A percentile compares a stretch with the other conserved stretches of the same genome.
Conservation (phyloP, 2,329 filamentous ascomycete species). For the Cytospora chrysosperma region DNA sequence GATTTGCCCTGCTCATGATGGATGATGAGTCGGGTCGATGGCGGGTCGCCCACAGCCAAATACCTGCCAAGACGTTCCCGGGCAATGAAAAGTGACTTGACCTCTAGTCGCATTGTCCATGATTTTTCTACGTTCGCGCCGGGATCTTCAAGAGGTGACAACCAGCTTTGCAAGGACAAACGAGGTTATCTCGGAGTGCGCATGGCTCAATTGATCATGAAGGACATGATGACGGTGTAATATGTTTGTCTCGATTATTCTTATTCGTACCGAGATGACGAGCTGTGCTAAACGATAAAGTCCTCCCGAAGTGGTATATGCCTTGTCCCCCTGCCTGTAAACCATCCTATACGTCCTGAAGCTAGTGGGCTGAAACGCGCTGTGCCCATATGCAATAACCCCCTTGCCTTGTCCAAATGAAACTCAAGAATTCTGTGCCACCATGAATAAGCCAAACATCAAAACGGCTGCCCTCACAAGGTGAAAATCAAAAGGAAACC, state of each 20-base stretch:
- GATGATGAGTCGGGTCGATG: constrained; percentile 18
- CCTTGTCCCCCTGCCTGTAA: constrained; percentile 1
- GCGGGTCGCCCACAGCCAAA: constrained; percentile 6
- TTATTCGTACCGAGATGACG: neutral
- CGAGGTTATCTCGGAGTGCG: neutral
- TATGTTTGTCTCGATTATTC: neutral
- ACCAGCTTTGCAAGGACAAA: too few species aligned
- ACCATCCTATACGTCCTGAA: neutral
- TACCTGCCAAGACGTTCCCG: neutral
- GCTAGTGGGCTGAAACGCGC: neutral
- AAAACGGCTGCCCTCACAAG: neutral
- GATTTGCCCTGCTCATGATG: constrained; percentile 11
- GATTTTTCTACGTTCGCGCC: neutral
- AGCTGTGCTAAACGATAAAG: neutral
- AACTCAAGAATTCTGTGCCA: neutral
- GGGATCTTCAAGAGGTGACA: too few species aligned
- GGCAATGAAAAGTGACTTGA: neutral
- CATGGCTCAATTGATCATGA: neutral
- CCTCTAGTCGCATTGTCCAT: neutral
- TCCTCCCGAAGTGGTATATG: constrained; percentile 10
- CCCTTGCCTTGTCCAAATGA: neutral
- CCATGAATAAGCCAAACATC: neutral
- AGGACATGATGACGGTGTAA: neutral
- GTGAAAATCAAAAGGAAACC: neutral
- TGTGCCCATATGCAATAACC: neutral